Evolutionary conservation across 495 filamentous ascomycete genomes (phyloP), one percentile per base, ranked within the genome.

Genomic region (Penicillium longicatenatum): DNA sequence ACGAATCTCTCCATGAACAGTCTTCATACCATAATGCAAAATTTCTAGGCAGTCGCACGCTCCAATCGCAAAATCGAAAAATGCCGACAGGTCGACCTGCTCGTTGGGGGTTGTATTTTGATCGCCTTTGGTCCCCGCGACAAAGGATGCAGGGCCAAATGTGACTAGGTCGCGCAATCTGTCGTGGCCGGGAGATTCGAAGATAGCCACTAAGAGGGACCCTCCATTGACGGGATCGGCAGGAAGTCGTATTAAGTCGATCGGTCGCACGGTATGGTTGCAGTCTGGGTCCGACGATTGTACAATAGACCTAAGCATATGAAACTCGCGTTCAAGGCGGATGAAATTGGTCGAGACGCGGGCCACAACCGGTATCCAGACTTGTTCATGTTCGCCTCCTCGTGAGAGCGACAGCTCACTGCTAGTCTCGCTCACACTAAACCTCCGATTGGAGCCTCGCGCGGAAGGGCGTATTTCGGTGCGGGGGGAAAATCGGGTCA

Each of bases 21-120:
- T 84, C 43, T 87, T 85, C 39, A 91, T 80, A 2, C 89, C 87
- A 73, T 96, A 89, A 62, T 97, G 92, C 14, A 97, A 65, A 26
- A 94, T 86, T 69, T 97, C 92, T 42, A 92, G 67, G 64, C 91
- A 94, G 64, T 93, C 87, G 16, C 87, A 84, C 7, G 91, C 90
- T 22, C 91, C 91, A 55, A 96, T 86, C 14, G 91, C 92, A 68
- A 97, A 96, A 63, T 93, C 89, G 2, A 97, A 80, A 66, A 96
- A 97, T 9, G 82, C 77, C 26, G 85, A 72, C 12, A 96, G 75
- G 52, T 88, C 83, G 10, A 93, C 81, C 26, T 84, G 84, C 46
- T 82, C 77, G 4, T 79, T 78, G 4, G 86, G 78, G 4, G 68
- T 78, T 43, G 75, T 63, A 20, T 80, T 76, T 65, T 75, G 80